Evolutionary conservation across 306 rosid genomes (phyloP), one percentile per base, ranked within the genome.

Genomic region (Rubus idaeus): DNA sequence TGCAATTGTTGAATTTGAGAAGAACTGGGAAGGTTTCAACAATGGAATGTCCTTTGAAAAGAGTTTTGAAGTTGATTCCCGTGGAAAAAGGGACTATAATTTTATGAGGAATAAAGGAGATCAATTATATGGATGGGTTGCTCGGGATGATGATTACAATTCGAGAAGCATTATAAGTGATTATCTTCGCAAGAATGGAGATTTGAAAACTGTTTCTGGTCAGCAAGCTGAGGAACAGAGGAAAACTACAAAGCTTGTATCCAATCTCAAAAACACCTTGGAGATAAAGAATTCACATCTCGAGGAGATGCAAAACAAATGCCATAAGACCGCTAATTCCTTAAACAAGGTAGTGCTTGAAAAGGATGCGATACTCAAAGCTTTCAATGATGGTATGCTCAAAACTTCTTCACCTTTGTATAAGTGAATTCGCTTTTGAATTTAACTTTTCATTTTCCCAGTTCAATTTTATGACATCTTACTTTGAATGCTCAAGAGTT

Each of bases 11-110:
- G 91, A 92, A 46, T 94, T 94, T 62, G 62, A 70, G 76, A 78
- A 72, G 49, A 88, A 84, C 39, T 91, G 96, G 97, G 85, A 80
- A 61, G 97, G 98, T 71, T 94, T 94, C 76, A 78, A 58, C 17
- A 74, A 86, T 83, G 96, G 93, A 0, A 84, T 89, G 79, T 82
- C 82, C 47, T 89, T 91, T 71, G 98, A 88, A 72, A 89, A 78
- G 63, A 88, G 89, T 58, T 90, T 90, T 80, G 85, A 80, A 68
- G 76, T 63, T 0, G 75, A 85, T 5, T 75, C 53, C 10, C 75
- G 80, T 77, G 96, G 98, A 21, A 94, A 89, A 78, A 81, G 9
- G 58, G 91, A 87, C 74, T 94, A 80, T 69, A 0, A 64, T 13
- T 17, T 4, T 3, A 10, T 56, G 14, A 81, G 66, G 75, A 74